Conservation (phyloP, 2,329 filamentous ascomycete genomes). For the Verticillium nonalfalfae region DNA sequence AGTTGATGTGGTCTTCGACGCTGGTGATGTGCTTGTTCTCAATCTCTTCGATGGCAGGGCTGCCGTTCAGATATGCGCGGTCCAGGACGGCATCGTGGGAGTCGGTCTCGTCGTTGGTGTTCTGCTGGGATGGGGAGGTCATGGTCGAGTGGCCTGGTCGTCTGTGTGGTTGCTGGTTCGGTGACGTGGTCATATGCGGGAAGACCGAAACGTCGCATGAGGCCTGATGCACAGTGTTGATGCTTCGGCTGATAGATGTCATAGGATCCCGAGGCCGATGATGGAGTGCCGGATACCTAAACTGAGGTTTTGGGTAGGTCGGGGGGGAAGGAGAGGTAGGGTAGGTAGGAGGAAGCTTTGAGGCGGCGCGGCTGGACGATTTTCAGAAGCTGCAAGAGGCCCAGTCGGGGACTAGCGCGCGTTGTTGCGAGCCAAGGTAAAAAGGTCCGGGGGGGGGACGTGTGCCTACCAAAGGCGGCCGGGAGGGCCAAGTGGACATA, state of each 20-base stretch:
- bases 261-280: too few relatives aligned
- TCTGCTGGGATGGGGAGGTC: constrained; percentile 15
- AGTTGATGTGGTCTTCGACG: constrained; percentile 54
- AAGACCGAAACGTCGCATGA: constrained; percentile 1
- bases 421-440: not conserved
- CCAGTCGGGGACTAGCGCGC: constrained; percentile 27
- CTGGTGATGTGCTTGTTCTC: constrained; percentile 52
- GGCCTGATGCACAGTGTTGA: too few relatives aligned
- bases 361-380: constrained; percentile 10
- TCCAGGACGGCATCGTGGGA: constrained; percentile 41
- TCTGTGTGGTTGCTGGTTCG: not conserved
- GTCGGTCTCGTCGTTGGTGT: constrained; percentile 27
- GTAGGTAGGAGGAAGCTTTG: constrained; percentile 6
- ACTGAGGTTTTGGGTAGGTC: not conserved
- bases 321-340: constrained; percentile 5
- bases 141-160: constrained; percentile 2
- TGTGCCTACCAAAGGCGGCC: too few relatives aligned
- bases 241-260: too few relatives aligned
- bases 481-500: not conserved
- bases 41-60: constrained; percentile 39
- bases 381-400: constrained; percentile 21
- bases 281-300: not conserved
- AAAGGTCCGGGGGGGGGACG: not conserved
- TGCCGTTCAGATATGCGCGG: constrained; percentile 42
- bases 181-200: constrained; percentile 3